Percentiles rank a stretch among this genome's conserved stretches.
Evolutionary conservation across 1,139 yeast genomes (phyloP).

Genomic region (Geotrichum fermentans): DNA sequence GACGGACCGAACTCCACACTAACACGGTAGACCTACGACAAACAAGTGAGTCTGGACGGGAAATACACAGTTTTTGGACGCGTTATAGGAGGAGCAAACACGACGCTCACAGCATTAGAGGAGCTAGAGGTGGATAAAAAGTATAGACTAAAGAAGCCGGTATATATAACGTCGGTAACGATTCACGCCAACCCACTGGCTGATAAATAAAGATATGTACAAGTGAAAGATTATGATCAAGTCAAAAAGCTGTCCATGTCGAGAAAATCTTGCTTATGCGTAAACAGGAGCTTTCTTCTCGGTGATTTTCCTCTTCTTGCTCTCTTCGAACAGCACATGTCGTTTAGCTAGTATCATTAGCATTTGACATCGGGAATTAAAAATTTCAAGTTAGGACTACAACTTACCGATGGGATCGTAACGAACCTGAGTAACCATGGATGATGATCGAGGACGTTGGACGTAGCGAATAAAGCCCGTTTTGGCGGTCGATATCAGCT

Average conservation of each 20-base stretch:
- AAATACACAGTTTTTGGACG: slow-evolving; percentile 56
- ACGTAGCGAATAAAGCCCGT: slow-evolving; percentile 84
- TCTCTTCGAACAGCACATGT: slow-evolving; percentile 85
- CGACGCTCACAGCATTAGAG: slow-evolving; percentile 40
- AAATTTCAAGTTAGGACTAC: not conserved
- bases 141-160: slow-evolving; percentile 41
- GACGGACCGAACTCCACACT: not conserved
- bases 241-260: not conserved
- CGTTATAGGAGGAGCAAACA: slow-evolving; percentile 41
- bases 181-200: slow-evolving; percentile 43
- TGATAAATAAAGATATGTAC: slow-evolving; percentile 1
- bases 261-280: slow-evolving; percentile 7
- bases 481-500: slow-evolving; percentile 73
- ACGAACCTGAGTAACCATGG: slow-evolving; percentile 71
- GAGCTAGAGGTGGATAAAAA: slow-evolving; percentile 39
- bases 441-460: slow-evolving; percentile 75
- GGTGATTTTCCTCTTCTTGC: slow-evolving; percentile 76
- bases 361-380: not conserved
- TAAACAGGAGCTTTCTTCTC: slow-evolving; percentile 43
- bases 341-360: slow-evolving; percentile 45
- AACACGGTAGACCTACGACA: slow-evolving; percentile 33
- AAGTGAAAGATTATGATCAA: not conserved
- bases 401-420: slow-evolving; percentile 68
- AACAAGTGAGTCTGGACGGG: slow-evolving; percentile 48
- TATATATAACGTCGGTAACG: slow-evolving; percentile 40